Evolutionary conservation across 768 basidiomycete genomes (phyloP), one percentile per base, ranked within the genome.

Genomic region (Agaricus bisporus): DNA sequence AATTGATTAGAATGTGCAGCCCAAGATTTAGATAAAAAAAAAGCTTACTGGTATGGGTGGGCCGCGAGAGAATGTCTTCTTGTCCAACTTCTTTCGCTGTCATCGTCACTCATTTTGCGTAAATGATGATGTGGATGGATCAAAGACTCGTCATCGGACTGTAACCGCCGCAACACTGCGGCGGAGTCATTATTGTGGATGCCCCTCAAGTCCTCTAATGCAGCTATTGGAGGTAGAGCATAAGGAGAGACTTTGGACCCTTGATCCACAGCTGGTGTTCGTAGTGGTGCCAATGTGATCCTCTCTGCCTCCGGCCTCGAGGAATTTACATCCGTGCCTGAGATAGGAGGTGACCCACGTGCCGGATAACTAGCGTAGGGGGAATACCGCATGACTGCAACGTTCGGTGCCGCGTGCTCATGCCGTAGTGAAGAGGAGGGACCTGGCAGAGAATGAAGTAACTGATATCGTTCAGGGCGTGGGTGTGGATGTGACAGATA

Each of bases 151-250:
- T 83, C 83, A 18, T 83, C 80, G 57, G 76, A 73, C 52, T 72
- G 76, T n/a, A 89, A 66, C 25, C 87, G 75, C 50, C 81, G 71
- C 44, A 89, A 66, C 6, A 89, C 86, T 5, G 84, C 80, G 4
- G 82, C 80, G 0, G 85, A 81, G 62, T 87, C 84, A 36, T 72
- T 73, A 54, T 56, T 72, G 65, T 60, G 68, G 18, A 77, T 67
- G 2, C 81, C 80, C 8, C 82, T 73, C 46, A 83, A 63, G 55
- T 81, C 80, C 63, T 87, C 86, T 59, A 90, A 67, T 0, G 83
- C 80, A 6, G 85, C 82, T 52, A 87, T 86, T 0, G 85, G 83
- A 1, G 85, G 86, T 3, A 87, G 63, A 1, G 83, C 79, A 56
- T 83, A 83, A 1, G 72, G 67, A 1, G 74, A 65, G 14, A 67